These are phyloP conservation scores for Elymus sibiricus DNA, from an alignment of 176 grass and related monocot species.

Conservation along the genomic window DNA sequence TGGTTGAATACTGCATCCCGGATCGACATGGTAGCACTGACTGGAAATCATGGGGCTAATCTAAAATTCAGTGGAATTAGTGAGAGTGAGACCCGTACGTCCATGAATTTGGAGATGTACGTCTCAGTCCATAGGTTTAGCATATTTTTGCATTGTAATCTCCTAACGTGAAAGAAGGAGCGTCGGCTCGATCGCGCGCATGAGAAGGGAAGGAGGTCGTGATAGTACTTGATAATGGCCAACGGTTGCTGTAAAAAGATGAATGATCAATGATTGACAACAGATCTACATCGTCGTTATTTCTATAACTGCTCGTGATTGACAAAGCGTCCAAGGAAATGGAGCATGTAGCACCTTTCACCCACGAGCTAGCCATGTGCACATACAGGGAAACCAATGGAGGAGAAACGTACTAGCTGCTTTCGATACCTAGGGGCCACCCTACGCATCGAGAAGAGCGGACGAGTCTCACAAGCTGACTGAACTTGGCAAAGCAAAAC, in stretches of 20 bases:
- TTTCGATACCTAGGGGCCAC: background rate
- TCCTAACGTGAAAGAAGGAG: background rate
- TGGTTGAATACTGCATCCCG: no score
- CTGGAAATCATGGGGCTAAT: no score
- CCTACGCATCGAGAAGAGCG: background rate
- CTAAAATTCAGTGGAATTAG: no score
- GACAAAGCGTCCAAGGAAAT: background rate
- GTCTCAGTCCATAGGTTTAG: no score
- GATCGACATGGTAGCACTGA: no score
- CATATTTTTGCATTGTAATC: no score
- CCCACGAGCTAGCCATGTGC: slow-evolving; percentile 30
- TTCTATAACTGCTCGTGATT: background rate
- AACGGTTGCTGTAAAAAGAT: background rate
- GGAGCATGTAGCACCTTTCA: background rate
- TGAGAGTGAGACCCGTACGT: no score
- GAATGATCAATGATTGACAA: background rate
- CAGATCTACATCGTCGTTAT: background rate
- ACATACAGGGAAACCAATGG: background rate
- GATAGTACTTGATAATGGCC: background rate
- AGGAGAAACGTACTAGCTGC: background rate
- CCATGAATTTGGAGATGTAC: no score
- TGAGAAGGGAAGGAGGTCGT: background rate
- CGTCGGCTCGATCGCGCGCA: background rate
- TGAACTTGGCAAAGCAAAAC: background rate
- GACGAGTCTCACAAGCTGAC: background rate